Base-by-base conservation (phyloP, 1,139 yeast species). In the Diutina siamensis region DNA sequence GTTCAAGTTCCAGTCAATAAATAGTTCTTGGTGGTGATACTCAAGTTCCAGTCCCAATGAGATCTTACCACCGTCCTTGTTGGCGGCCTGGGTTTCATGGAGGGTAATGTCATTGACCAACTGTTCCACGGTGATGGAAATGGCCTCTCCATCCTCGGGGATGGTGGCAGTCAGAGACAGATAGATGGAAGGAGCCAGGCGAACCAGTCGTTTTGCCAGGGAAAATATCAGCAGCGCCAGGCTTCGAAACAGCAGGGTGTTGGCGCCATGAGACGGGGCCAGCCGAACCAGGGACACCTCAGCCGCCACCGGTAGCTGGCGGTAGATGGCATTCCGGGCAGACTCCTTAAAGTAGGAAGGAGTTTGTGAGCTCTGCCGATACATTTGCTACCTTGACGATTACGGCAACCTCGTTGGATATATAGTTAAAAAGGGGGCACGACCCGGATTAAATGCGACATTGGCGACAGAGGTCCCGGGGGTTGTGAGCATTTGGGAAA, bases 1-100 rank as follows among this genome's bases (percentile, higher is more conserved):
- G 50, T 71, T 71, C 47, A 71, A 57, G 52, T 70, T 70, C 75
- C 75, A 71, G 52, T 70, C 75, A n/a, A 71, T 61, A 17, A 71
- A 54, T 13, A 64, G 54, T 50, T 70, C 74, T 0, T 70, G 68
- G 4, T 66, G 63, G 50, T 70, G 74, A 55, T 67, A 71, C 47
- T 59, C 60, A 28, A 71, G 59, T 18, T 60, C 67, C 3, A 71
- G 62, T 1, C 74, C 75, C 36, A 71, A 55, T 3, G 72, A 67
- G 42, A 70, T 70, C 49, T 66, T 66, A 4, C 12, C 15, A 12
- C 28, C 28, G n/a, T 25, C 28, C 28, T 25, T 25, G 28, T 13
- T 20, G 9, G 13, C n/a, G 10, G 40, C 58, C 63, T 32, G 55
- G 49, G 44, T 56, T 56, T 71, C 76, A 51, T 71, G 75, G 33